Conservation (phyloP, 2,329 filamentous ascomycete genomes). For the Aspergillus niger region DNA sequence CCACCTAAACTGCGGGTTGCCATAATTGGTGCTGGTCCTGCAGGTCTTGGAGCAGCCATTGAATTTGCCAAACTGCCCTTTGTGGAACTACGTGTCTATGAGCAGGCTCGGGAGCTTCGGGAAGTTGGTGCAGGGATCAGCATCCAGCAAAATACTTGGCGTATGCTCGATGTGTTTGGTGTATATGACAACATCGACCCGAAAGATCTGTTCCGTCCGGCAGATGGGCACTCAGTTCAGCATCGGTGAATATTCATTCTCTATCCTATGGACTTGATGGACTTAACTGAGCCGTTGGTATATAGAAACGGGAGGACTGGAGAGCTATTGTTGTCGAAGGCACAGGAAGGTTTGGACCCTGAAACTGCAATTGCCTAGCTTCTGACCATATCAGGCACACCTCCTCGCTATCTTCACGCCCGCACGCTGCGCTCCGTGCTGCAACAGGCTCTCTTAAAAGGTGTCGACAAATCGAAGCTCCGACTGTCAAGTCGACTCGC, state of each 20-base stretch:
- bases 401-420: conserved; percentile 12
- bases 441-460: conserved; percentile 10
- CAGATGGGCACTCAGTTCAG: conserved; percentile 16
- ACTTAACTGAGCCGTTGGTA: neutral
- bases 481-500: conserved; percentile 11
- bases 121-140: conserved; percentile 18
- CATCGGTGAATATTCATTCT: conserved; percentile 8
- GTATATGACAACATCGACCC: conserved; percentile 15
- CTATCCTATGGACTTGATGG: too few relatives aligned
- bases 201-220: conserved; percentile 9
- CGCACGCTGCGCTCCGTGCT: conserved; percentile 15
- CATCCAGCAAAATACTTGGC: conserved; percentile 18
- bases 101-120: conserved; percentile 13
- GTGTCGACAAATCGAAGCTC: conserved; percentile 3
- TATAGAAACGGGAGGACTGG: conserved; percentile 16
- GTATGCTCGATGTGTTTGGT: conserved; percentile 15
- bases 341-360: conserved; percentile 4
- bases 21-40: conserved; percentile 18
- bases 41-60: conserved; percentile 18
- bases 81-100: conserved; percentile 14
- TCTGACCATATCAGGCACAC: conserved; percentile 7
- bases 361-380: too few relatives aligned
- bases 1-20: conserved; percentile 12
- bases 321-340: conserved; percentile 8
- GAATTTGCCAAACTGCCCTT: conserved; percentile 15